These are phyloP conservation scores for Flaveria brownii DNA, from an alignment of 129 eudicot species.

Conservation along the genomic window DNA sequence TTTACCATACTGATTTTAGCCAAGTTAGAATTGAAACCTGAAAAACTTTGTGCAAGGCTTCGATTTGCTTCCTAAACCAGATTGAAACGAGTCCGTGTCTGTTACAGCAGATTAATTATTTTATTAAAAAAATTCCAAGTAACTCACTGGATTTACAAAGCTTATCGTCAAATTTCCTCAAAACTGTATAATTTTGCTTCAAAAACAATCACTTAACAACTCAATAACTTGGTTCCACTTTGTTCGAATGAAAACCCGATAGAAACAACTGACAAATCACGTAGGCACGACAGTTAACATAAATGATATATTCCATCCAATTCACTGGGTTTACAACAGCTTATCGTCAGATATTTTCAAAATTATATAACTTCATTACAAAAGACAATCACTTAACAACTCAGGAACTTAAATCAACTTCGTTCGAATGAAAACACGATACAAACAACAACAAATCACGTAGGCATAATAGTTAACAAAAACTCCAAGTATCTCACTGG, in stretches of 20 bases:
- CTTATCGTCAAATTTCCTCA: constrained; percentile 5
- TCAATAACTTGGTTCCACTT: no score
- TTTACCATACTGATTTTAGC: constrained; percentile 56
- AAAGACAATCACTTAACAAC: not conserved
- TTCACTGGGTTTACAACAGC: constrained; percentile 32
- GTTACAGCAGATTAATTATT: constrained; percentile 74
- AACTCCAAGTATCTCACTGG: constrained; percentile 30
- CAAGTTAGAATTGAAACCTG: constrained; percentile 84
- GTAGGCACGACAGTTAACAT: no score
- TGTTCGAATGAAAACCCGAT: no score
- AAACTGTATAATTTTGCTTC: constrained; percentile 6
- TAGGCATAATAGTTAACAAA: no score
- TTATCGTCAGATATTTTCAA: constrained; percentile 12
- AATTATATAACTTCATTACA: not conserved
- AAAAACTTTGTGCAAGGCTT: constrained; percentile 99
- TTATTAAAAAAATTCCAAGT: constrained; percentile 39
- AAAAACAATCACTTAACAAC: not conserved
- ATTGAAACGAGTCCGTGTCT: constrained; percentile 88
- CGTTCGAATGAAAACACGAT: no score
- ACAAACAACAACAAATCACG: no score
- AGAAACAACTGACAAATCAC: no score
- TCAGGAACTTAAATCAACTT: no score
- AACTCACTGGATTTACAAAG: constrained; percentile 34
- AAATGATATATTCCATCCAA: constrained; percentile 12
- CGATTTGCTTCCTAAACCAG: constrained; percentile 99